Conservation (phyloP, 1,284 basidiomycete genomes). For the Ceratobasidium papillatum region DNA sequence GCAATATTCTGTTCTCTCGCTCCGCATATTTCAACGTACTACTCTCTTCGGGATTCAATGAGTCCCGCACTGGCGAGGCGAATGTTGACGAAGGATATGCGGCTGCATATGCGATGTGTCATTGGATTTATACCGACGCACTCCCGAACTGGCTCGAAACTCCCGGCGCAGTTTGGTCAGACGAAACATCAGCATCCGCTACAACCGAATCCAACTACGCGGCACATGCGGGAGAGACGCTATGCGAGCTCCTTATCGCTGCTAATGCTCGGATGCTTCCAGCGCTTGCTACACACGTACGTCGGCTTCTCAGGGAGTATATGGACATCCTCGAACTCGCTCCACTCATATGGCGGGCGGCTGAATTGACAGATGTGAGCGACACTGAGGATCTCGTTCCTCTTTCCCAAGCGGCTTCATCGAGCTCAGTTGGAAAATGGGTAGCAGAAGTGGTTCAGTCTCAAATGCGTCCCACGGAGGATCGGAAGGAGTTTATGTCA, state of each 20-base stretch:
- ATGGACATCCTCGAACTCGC: constrained; percentile 23
- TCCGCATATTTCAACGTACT: constrained; percentile 5
- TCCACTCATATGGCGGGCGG: constrained; percentile 19
- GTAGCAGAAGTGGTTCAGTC: constrained; percentile 6
- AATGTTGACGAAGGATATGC: constrained; percentile 22
- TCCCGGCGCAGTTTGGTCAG: not conserved
- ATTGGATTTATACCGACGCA: constrained; percentile 23
- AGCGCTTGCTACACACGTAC: constrained; percentile 2
- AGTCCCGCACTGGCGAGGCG: constrained; percentile 13
- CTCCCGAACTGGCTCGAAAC: constrained; percentile 25
- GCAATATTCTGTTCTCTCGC: constrained; percentile 4
- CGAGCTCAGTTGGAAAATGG: not conserved
- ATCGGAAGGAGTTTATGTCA: constrained; percentile 3
- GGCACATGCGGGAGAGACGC: constrained; percentile 3
- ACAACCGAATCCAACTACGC: constrained; percentile 13
- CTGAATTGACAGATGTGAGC: constrained; percentile 22
- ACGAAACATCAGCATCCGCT: not conserved
- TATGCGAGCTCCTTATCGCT: constrained; percentile 35
- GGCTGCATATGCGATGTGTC: constrained; percentile 18
- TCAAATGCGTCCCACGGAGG: constrained; percentile 20
- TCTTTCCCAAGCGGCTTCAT: not conserved
- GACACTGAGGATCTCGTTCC: constrained; percentile 17
- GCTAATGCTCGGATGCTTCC: constrained; percentile 35
- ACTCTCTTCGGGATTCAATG: constrained; percentile 24
- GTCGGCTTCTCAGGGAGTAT: not conserved